Base-by-base conservation (phyloP, 352 stramenopile species). In the Phytophthora constricta region DNA sequence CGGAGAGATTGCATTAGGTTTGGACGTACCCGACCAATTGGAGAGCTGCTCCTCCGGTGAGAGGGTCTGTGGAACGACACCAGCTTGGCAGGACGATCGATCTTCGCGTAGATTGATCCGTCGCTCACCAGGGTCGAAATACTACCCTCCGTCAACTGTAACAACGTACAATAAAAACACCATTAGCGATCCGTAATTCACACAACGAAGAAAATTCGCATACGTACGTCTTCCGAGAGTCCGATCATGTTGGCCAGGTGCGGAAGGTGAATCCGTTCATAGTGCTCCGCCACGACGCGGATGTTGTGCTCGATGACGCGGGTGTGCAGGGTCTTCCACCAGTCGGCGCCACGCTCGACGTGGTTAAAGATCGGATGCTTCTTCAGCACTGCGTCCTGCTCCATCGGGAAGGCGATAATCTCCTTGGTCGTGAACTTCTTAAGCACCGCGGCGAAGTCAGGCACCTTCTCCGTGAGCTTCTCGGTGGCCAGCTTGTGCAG, bases 291-390 rank as follows among this genome's bases (percentile, higher is more conserved):
- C 11, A 96, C 82, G 11, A 99, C 84, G 41, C 97, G 92, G 59
- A 99, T 97, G 80, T 99, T 99, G 89, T 99, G 96, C 79, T 99
- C 94, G 16, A 98, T 93, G 39, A 99, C 96, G 47, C 97, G 90
- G 34, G 80, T 92, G 71, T 98, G 89, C 26, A 99, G 93, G 20
- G 74, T 80, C 57, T 90, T 84, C 46, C 90, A 84, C 96, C 96
- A 99, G 65, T 96, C 86, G 17, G 76, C 60, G 33, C 78, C 80
- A 31, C 82, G 82, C 60, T 87, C 84, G 1, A 70, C 68, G 58
- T 97, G 79, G 17, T 77, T 81, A 65, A 99, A 97, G 37, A 96
- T 84, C 13, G 87, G 63, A 55, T 98, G 82, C 17, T 77, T 73
- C 74, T 98, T 90, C 5, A 99, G 56, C 37, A 86, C 47, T 9